Percentiles rank a stretch among this genome's conserved stretches.
phyloP scores from a whole-genome alignment of 352 stramenopile species.

The Globisporangium okanoganense region DNA sequence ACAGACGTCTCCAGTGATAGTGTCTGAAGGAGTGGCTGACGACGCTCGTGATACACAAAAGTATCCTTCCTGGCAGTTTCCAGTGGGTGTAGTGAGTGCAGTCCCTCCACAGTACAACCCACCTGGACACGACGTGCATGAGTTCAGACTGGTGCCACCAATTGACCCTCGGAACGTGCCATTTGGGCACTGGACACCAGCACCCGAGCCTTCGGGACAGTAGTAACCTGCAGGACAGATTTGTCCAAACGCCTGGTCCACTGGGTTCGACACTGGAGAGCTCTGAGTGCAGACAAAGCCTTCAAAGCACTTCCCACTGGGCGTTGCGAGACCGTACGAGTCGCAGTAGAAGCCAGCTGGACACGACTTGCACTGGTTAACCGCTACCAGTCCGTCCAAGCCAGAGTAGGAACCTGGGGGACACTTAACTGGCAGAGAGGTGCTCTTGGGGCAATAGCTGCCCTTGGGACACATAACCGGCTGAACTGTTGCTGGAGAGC shows the following conservation, averaged over 20 bases:
- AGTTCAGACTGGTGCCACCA: conserved; percentile 44
- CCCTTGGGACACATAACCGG: conserved; percentile 52
- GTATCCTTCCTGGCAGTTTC: conserved; percentile 71
- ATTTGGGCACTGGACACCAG: conserved; percentile 48
- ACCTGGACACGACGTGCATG: conserved; percentile 68
- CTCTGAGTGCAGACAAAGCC: conserved; percentile 56
- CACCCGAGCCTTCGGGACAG: conserved; percentile 59
- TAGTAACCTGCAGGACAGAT: conserved; percentile 70
- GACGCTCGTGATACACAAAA: conserved; percentile 67
- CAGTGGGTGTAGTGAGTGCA: conserved; percentile 41
- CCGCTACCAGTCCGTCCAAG: conserved; percentile 51
- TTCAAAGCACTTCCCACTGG: conserved; percentile 56
- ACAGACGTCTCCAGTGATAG: conserved; percentile 41
- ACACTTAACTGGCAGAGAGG: conserved; percentile 58
- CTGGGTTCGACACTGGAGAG: conserved; percentile 58
- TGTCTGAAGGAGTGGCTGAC: conserved; percentile 42
- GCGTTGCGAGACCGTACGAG: conserved; percentile 52
- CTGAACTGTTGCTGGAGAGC: conserved; percentile 40
- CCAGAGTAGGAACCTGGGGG: conserved; percentile 53
- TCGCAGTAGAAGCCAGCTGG: conserved; percentile 87
- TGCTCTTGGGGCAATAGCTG: conserved; percentile 63
- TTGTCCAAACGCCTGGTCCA: conserved; percentile 39
- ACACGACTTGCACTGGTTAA: conserved; percentile 78
- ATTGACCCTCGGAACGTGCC: conserved; percentile 49
- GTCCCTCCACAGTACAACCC: conserved; percentile 49